These are phyloP conservation scores for Pyricularia sp. DNA, from an alignment of 2,329 filamentous ascomycete genomes.

Conservation along the genomic window DNA sequence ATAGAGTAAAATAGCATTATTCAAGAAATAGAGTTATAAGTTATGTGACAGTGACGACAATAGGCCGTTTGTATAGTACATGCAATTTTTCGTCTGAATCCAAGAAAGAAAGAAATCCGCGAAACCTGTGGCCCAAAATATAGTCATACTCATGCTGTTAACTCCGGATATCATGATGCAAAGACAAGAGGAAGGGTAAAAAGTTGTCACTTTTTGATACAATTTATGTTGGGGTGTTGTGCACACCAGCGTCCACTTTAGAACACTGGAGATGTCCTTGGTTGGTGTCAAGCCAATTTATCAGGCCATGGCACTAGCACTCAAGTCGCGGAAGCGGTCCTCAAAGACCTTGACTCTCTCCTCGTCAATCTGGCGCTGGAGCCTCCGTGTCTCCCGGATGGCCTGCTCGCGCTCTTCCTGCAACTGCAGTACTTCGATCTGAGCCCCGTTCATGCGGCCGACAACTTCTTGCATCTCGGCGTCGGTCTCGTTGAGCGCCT, in stretches of 20 bases:
- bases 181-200: not conserved
- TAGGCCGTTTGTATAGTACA: not conserved
- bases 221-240: not conserved
- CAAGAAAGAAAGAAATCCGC: not conserved
- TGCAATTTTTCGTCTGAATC: not conserved
- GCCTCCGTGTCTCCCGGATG: constrained; percentile 57
- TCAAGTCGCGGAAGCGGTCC: constrained; percentile 25
- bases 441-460: constrained; percentile 69
- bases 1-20: not conserved
- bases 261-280: not conserved
- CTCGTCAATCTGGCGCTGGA: constrained; percentile 57
- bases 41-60: not conserved
- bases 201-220: not conserved
- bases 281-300: not conserved
- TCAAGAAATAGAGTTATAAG: not conserved
- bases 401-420: constrained; percentile 69
- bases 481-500: constrained; percentile 66
- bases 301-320: constrained; percentile 2
- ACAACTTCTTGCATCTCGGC: constrained; percentile 79
- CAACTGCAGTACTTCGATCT: constrained; percentile 74
- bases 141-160: not conserved
- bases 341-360: constrained; percentile 50
- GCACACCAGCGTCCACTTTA: not conserved
- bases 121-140: not conserved
- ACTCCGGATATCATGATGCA: not conserved